Evolutionary conservation across 345 rosid species (phyloP), one percentile per base, ranked within the genome.

Genomic region (Pugionium cornutum): DNA sequence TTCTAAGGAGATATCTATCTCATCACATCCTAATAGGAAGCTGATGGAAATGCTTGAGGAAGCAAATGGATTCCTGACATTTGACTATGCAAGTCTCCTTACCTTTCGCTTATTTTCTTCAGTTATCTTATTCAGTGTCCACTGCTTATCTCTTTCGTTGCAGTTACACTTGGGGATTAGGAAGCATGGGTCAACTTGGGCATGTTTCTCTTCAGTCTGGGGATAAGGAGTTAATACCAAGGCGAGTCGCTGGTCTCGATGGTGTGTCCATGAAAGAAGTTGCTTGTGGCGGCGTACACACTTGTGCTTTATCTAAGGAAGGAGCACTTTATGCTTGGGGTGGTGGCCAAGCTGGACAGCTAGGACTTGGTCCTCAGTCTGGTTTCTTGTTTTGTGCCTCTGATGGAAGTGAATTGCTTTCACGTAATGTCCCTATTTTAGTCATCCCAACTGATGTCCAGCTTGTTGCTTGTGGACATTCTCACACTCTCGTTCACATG

Each of bases 321-420:
- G 96, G 95, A 49, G 92, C 96, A 40, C 96, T 94, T 53, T 94
- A 91, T 69, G 96, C 95, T 66, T 94, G 99, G 96, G 99, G 96
- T 55, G 88, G 95, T 73, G 81, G 99, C 73, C 92, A 91, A 70
- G 85, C 80, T 8, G 97, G 97, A 61, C 96, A 94, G 68, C 66
- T 94, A 53, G 99, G 97, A 53, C 88, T 91, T 44, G 99, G 99
- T 52, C 97, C 91, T 32, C 89, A 84, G 41, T 72, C 81, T 30
- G 83, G 86, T 53, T 77, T 86, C 61, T 85, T 85, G 77, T 88
- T 92, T 41, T 79, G 78, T 28, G 53, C 71, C 78, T 84, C 95
- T 51, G 76, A 77, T 54, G 88, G 88, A 31, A 79, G 87, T 27
- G 83, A 79, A 9, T 59, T 78, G 49, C 83, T 82, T 77, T 72